Base-by-base conservation (phyloP, 2,329 filamentous ascomycete species). In the Sporothrix dimorphospora region DNA sequence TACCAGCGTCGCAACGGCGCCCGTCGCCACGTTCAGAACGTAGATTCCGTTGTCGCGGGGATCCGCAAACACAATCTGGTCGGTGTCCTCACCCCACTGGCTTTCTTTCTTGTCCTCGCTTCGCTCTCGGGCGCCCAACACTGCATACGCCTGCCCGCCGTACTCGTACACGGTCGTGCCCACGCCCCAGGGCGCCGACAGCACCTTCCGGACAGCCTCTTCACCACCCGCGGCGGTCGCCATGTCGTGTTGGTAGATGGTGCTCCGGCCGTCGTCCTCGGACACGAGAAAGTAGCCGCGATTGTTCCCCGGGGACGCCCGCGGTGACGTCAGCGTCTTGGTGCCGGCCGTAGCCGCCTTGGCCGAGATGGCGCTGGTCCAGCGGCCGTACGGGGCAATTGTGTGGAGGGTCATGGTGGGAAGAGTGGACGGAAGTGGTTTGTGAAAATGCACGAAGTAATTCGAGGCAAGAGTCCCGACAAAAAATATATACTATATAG, bases 111-210 rank as follows among this genome's bases (percentile, higher is more conserved):
- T 40, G 53, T n/a, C 34, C 59, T 65, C 40, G 21, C 38, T n/a
- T 9, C 16, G 14, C 6, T 14, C 6, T 9, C 71, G 83, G 85
- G 16, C 85, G 85, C 74, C n/a, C 1, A 82, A 74, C 6, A 85
- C 76, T 2, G 80, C 81, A 66, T 83, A 83, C 0, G 84, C 78
- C 3, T 81, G 81, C 12, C 85, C 86, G 1, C 86, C 86, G 69
- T 88, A 87, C 73, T 86, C 86, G 73, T 88, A 86, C 19, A 88
- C 83, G 1, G 77, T 80, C 34, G 83, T 85, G 59, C 79, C 77
- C 4, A 82, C 84, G 72, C 81, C 84, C 74, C 83, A 83, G 0
- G 81, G 77, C 3, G 75, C 75, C 0, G 85, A 83, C 12, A 88
- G 78, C 1, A 86, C 76, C 38, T 86, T 81, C 14, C 61, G 57